A percentile compares a stretch with the other conserved stretches of the same genome.
Conservation (phyloP, 345 rosid genomes). For the Acer campestre region DNA sequence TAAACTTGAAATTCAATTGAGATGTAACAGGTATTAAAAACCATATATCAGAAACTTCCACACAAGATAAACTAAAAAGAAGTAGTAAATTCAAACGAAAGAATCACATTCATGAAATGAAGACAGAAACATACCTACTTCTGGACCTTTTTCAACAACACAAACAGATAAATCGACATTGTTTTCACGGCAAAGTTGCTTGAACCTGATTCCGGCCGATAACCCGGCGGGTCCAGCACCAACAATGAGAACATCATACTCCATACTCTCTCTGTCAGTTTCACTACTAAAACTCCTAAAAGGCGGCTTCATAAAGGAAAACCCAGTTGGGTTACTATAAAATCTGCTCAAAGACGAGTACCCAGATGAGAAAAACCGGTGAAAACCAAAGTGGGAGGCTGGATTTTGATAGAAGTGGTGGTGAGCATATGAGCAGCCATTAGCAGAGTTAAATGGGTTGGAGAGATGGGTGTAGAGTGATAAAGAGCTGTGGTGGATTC, state of each 20-base stretch:
- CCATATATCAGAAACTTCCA: no score
- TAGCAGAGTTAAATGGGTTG: constrained; percentile 20
- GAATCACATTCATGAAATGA: not conserved
- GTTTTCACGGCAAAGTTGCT: constrained; percentile 74
- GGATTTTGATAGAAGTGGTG: constrained; percentile 21
- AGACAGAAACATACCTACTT: constrained; percentile 58
- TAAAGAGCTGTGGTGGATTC: constrained; percentile 13
- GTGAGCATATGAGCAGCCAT: constrained; percentile 22
- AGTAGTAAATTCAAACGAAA: not conserved
- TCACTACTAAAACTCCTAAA: constrained; percentile 53
- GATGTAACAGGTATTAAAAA: no score
- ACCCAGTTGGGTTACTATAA: constrained; percentile 12
- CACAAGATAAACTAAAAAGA: not conserved
- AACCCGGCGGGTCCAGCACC: constrained; percentile 99
- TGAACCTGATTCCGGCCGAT: constrained; percentile 87
- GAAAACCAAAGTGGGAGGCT: constrained; percentile 10
- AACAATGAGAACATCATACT: constrained; percentile 88
- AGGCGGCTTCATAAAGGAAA: not conserved
- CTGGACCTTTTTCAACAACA: constrained; percentile 95
- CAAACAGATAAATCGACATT: constrained; percentile 84
- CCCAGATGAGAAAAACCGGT: constrained; percentile 37
- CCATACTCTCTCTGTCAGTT: constrained; percentile 61
- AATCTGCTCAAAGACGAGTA: constrained; percentile 21
- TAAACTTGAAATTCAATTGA: constrained; percentile 5
- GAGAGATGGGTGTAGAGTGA: constrained; percentile 22